These are phyloP conservation scores for Rhizopogon rudus DNA, from an alignment of 768 basidiomycete species.

Conservation along the genomic window DNA sequence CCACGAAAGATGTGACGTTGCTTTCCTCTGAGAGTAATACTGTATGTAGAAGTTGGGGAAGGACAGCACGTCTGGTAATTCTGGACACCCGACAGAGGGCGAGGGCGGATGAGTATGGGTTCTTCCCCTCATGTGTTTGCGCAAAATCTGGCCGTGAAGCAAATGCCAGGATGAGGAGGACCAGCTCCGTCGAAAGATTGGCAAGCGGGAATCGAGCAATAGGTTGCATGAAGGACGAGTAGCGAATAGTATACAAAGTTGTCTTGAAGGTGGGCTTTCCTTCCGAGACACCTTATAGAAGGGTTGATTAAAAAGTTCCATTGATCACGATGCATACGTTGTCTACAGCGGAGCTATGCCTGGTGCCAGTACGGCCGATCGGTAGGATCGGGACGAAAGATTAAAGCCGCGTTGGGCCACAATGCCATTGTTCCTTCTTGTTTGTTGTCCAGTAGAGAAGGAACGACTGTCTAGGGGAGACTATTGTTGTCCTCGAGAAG, in stretches of 20 bases:
- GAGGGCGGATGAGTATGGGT: slow-evolving; percentile 20
- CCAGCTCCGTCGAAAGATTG: slow-evolving; percentile 31
- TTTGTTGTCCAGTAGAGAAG: too few relatives aligned
- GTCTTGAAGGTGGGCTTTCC: not conserved
- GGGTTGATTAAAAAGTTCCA: not conserved
- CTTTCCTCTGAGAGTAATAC: slow-evolving; percentile 23
- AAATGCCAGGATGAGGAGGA: slow-evolving; percentile 28
- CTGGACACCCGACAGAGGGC: slow-evolving; percentile 31
- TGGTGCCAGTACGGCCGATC: too few relatives aligned
- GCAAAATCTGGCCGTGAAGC: slow-evolving; percentile 22
- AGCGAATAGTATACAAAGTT: not conserved
- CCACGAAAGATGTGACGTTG: slow-evolving; percentile 19
- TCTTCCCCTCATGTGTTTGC: not conserved
- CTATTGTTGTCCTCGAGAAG: not conserved
- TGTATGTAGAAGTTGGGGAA: slow-evolving; percentile 36
- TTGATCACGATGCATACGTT: not conserved
- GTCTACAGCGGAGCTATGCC: not conserved
- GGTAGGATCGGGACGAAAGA: too few relatives aligned
- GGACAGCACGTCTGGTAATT: slow-evolving; percentile 26
- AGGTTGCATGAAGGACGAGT: not conserved
- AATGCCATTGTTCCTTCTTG: not conserved
- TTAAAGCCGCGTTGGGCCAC: not conserved
- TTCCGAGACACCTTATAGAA: not conserved
- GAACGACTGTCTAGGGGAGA: too few relatives aligned
- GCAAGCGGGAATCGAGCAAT: slow-evolving; percentile 13